Conservation (phyloP, 805 yeast species). For the Lachancea kluyveri region DNA sequence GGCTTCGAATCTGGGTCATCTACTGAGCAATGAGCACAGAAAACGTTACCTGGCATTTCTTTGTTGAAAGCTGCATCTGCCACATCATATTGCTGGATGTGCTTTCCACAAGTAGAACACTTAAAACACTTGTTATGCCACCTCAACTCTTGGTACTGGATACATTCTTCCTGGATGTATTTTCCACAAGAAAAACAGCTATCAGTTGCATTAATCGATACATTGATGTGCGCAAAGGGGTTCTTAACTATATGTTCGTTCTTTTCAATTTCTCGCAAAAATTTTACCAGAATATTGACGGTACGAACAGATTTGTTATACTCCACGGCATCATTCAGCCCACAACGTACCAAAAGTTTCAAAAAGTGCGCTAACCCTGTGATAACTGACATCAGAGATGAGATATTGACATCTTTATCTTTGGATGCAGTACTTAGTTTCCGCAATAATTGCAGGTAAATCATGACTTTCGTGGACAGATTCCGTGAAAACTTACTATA, state of each 20-base stretch:
- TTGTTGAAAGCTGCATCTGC: constrained; percentile 43
- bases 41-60: constrained; percentile 30
- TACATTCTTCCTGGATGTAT: constrained; percentile 82
- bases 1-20: constrained; percentile 41
- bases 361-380: constrained; percentile 91
- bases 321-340: constrained; percentile 71
- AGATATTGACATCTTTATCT: constrained; percentile 31
- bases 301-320: constrained; percentile 52
- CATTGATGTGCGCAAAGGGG: constrained; percentile 37
- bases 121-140: constrained; percentile 79
- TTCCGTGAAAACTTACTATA: constrained; percentile 63
- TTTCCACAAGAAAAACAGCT: constrained; percentile 64
- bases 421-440: constrained; percentile 40
- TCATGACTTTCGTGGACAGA: constrained; percentile 83
- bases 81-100: constrained; percentile 34
- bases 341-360: constrained; percentile 75
- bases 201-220: constrained; percentile 64
- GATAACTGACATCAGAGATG: constrained; percentile 71
- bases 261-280: constrained; percentile 46
- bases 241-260: constrained; percentile 35
- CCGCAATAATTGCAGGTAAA: constrained; percentile 76
- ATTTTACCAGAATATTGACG: constrained; percentile 55
- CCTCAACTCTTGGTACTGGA: constrained; percentile 50
- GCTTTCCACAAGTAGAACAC: constrained; percentile 54
- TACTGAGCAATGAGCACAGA: constrained; percentile 60